These are phyloP conservation scores for Claviceps quebecensis DNA, from an alignment of 2,329 filamentous ascomycete genomes.

Conservation along the genomic window DNA sequence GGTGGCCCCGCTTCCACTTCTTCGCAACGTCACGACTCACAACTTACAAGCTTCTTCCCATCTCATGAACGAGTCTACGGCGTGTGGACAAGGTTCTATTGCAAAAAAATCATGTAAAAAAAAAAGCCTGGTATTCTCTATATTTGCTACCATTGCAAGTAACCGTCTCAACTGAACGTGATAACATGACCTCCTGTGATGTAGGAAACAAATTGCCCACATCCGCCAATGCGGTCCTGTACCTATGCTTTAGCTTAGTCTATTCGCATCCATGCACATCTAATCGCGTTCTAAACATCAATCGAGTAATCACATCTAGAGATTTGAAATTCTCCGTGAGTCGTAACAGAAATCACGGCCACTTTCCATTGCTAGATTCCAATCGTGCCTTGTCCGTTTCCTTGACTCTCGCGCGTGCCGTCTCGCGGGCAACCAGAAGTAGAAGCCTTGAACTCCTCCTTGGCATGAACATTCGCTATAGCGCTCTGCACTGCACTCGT, in stretches of 20 bases:
- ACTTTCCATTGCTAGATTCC: not conserved
- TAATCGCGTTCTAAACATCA: too few species aligned
- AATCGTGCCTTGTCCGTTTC: not conserved
- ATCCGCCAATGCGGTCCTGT: too few species aligned
- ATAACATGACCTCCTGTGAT: too few species aligned
- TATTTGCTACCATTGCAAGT: too few species aligned
- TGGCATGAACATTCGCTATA: slow-evolving; percentile 59
- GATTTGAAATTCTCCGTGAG: not conserved
- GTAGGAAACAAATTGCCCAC: too few species aligned
- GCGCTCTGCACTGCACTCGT: slow-evolving; percentile 81
- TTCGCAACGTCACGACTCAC: too few species aligned
- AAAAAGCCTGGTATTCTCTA: too few species aligned
- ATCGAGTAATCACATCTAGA: too few species aligned
- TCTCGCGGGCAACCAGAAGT: not conserved
- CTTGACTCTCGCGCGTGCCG: not conserved
- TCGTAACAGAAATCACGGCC: not conserved
- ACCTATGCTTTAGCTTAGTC: too few species aligned
- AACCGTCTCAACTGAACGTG: too few species aligned
- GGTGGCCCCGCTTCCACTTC: not conserved
- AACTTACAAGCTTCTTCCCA: too few species aligned
- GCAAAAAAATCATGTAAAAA: too few species aligned
- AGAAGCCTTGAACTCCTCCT: slow-evolving; percentile 19
- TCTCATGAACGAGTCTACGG: not conserved
- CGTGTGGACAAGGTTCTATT: not conserved
- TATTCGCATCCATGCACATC: not conserved